Conservation (phyloP, 306 rosid species). For the Prunus padus region DNA sequence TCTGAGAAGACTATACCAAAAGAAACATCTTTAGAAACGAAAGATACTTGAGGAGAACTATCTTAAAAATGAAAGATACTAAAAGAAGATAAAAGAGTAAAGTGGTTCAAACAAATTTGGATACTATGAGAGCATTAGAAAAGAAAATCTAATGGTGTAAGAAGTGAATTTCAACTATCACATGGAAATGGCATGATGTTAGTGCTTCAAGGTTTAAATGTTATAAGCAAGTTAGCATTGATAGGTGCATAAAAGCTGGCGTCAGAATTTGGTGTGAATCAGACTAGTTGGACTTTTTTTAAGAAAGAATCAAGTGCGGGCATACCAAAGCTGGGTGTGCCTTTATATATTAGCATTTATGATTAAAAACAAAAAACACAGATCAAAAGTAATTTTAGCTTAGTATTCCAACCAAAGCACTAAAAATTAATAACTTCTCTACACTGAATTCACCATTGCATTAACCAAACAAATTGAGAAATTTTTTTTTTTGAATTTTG, state of each 20-base stretch:
- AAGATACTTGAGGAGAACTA: neutral
- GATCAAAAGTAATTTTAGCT: neutral
- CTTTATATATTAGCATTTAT: neutral
- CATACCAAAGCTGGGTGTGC: neutral
- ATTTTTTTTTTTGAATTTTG: neutral
- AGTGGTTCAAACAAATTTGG: neutral
- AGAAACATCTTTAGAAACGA: neutral
- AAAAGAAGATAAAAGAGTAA: neutral
- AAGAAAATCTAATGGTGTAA: neutral
- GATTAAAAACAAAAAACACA: constrained; percentile 5
- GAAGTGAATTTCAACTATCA: neutral
- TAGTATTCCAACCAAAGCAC: neutral
- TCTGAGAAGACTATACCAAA: neutral
- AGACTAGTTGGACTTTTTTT: neutral
- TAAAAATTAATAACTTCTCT: neutral
- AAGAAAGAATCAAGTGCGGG: neutral
- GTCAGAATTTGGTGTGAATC: neutral
- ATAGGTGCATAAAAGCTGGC: neutral
- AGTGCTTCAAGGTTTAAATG: neutral
- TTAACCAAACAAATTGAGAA: neutral
- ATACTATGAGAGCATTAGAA: neutral
- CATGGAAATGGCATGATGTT: neutral
- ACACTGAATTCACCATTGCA: constrained; percentile 1
- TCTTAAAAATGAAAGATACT: neutral
- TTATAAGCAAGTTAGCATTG: neutral